Conservation (phyloP, 73 alveolate species). For the Durusdinium trenchii region DNA sequence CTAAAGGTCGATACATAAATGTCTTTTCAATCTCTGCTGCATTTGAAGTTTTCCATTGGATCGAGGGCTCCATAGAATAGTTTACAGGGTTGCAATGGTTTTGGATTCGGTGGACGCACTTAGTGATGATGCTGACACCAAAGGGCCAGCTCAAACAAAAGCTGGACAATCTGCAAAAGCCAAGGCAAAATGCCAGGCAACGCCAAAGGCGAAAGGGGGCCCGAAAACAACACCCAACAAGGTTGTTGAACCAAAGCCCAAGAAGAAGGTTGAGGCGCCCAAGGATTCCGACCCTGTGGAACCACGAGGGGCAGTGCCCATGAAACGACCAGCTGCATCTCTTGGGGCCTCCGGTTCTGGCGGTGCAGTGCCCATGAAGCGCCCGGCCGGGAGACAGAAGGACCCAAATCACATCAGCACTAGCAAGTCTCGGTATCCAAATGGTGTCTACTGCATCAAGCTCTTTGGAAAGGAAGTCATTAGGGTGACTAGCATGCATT, state of each 20-base stretch:
- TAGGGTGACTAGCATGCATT: not conserved
- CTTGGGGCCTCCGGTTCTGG: not conserved
- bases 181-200: not conserved
- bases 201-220: not conserved
- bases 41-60: not conserved
- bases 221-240: not conserved
- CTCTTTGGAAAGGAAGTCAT: not conserved
- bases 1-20: no score
- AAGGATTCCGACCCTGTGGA: no score
- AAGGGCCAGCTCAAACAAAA: not conserved
- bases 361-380: not conserved
- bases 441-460: slow-evolving; percentile 14
- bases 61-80: not conserved
- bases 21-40: not conserved
- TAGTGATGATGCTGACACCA: not conserved
- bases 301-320: no score
- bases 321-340: slow-evolving; percentile 16
- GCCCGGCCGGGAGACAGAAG: not conserved
- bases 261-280: no score
- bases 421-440: not conserved
- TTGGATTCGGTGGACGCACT: not conserved
- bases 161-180: not conserved
- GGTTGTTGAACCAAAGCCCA: not conserved
- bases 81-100: no score
- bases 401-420: not conserved